Conservation (phyloP, 1,139 yeast species). For the Suhomyces guaymorum region DNA sequence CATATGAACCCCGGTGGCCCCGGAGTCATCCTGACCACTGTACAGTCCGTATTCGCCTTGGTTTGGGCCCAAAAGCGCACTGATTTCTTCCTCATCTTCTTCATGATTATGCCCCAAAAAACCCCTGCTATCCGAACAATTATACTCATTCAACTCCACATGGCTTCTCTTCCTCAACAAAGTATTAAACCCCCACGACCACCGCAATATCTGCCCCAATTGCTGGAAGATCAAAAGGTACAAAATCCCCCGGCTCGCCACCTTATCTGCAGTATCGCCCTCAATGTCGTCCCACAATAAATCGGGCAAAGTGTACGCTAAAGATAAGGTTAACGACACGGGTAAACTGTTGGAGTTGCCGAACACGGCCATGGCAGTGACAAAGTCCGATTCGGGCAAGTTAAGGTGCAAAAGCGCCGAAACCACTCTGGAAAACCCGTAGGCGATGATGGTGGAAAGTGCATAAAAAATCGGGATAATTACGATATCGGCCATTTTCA, state of each 20-base stretch:
- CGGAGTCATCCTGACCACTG: too few species aligned
- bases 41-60: too few species aligned
- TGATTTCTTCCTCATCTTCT: conserved; percentile 18
- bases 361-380: conserved; percentile 86
- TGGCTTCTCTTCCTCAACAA: conserved; percentile 55
- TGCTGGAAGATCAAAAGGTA: conserved; percentile 81
- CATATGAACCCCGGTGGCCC: too few species aligned
- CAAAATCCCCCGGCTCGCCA: conserved; percentile 78
- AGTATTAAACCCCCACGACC: conserved; percentile 93
- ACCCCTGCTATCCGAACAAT: conserved; percentile 14
- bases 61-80: too few species aligned
- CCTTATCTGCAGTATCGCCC: conserved; percentile 65
- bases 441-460: conserved; percentile 64
- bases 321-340: conserved; percentile 70
- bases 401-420: conserved; percentile 52
- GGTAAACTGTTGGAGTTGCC: conserved; percentile 82
- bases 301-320: conserved; percentile 72
- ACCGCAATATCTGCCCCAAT: conserved; percentile 77
- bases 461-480: conserved; percentile 74
- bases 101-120: conserved; percentile 14
- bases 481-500: conserved; percentile 67
- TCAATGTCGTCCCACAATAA: conserved; percentile 72
- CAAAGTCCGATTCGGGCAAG: conserved; percentile 71
- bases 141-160: conserved; percentile 40
- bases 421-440: conserved; percentile 51